Evolutionary conservation across 148 eudicot genomes (phyloP).

Genomic region (Linanthus parryae): DNA sequence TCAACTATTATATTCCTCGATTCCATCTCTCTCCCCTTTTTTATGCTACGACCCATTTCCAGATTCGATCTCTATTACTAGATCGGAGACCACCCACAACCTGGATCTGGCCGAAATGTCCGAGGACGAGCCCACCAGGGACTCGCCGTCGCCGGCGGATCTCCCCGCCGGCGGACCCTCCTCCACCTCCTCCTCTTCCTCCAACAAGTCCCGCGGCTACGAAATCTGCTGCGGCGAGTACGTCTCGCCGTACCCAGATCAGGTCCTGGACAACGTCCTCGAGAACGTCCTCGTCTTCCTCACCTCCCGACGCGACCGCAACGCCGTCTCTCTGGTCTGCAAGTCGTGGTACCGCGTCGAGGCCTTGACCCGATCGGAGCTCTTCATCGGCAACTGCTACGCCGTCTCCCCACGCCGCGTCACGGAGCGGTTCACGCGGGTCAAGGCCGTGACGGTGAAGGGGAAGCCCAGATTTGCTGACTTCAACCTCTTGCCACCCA

Average conservation of each 20-base stretch:
- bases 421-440: constrained; percentile 34
- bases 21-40: constrained; percentile 4
- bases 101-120: constrained; percentile 12
- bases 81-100: background rate
- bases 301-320: constrained; percentile 47
- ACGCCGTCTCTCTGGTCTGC: constrained; percentile 60
- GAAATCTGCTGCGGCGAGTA: constrained; percentile 12
- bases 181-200: background rate
- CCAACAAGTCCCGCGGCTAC: constrained; percentile 2
- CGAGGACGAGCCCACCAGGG: constrained; percentile 10
- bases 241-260: constrained; percentile 47
- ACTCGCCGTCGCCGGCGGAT: constrained; percentile 5
- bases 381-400: constrained; percentile 75
- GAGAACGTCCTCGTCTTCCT: constrained; percentile 64
- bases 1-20: background rate
- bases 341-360: constrained; percentile 69
- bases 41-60: background rate
- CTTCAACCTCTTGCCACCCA: constrained; percentile 49
- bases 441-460: constrained; percentile 39
- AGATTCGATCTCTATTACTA: constrained; percentile 4
- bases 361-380: constrained; percentile 59
- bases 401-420: constrained; percentile 42
- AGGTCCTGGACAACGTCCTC: constrained; percentile 70
- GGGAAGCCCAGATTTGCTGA: constrained; percentile 82
- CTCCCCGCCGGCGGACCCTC: background rate